A percentile compares a stretch with the other conserved stretches of the same genome.
phyloP scores from a whole-genome alignment of 306 rosid genomes.

The Ormosia emarginata region DNA sequence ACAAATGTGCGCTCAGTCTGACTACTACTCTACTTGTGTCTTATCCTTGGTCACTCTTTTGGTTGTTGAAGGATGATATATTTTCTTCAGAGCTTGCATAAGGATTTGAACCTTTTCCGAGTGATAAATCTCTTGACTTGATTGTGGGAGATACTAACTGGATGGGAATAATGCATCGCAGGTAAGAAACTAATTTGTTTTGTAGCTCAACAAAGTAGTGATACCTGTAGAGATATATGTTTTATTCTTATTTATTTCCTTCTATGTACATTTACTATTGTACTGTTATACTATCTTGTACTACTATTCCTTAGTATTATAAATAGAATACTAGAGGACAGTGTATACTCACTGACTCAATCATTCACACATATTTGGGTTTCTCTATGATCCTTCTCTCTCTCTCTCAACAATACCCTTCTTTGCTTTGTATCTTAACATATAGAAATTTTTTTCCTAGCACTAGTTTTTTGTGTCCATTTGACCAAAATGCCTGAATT shows the following conservation, averaged over 20 bases:
- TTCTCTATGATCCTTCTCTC: too few relatives aligned
- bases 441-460: not conserved
- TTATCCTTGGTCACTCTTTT: conserved; percentile 5
- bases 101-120: conserved; percentile 26
- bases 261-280: too few relatives aligned
- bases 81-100: conserved; percentile 28
- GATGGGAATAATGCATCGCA: conserved; percentile 49
- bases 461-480: not conserved
- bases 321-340: too few relatives aligned
- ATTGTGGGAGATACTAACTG: conserved; percentile 27
- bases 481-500: conserved; percentile 13
- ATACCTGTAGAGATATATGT: not conserved
- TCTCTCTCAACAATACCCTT: not conserved
- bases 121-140: conserved; percentile 35
- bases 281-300: too few relatives aligned
- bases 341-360: too few relatives aligned
- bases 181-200: conserved; percentile 31
- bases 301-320: too few relatives aligned
- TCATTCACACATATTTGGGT: too few relatives aligned
- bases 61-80: conserved; percentile 37
- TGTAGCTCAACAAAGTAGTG: not conserved
- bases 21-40: not conserved
- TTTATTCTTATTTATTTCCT: too few relatives aligned
- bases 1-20: not conserved
- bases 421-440: not conserved